Evolutionary conservation across 805 yeast species (phyloP), one percentile per base, ranked within the genome.

Genomic region (Lachancea waltii): DNA sequence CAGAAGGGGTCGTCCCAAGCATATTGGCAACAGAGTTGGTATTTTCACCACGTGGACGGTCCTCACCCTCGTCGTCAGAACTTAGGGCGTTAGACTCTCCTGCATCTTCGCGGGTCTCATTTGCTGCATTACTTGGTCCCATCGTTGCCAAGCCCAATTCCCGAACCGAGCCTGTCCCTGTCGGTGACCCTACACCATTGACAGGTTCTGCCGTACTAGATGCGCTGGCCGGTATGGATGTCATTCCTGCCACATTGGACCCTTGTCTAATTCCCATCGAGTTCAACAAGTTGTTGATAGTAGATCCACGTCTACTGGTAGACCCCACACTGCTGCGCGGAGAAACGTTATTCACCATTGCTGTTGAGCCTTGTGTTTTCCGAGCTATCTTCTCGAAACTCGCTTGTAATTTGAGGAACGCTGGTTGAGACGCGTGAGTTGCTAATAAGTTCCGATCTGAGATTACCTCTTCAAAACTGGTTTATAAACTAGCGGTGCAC

Each of bases 201-300:
- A 23, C 10, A 13, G 26, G 7, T 18, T 16, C 36, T 13, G 37
- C 15, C 30, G 34, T 22, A 4, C 34, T 38, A 15, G 26, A 18
- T 18, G 33, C 20, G 11, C 11, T 14, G n/a, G 40, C 33, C 17
- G 17, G 22, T 10, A 24, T 20, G 14, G 40, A 11, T 9, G 28
- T 38, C 16, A 26, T 23, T 6, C 30, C 23, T 7, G 33, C 14
- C 14, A 8, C 11, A 17, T 29, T 22, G 8, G 45, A 34, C 9
- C 38, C 40, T 28, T 45, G 57, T 35, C 60, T 53, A 15, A 56
- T 52, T 4, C 62, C 62, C 40, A 57, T 54, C 5, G 57, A 48
- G 36, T 47, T 54, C 32, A 56, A 36, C 17, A 56, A 34, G 16
- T 54, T 48, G 25, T 49, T 53, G 32, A 55, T 46, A 18, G 59